phyloP scores from a whole-genome alignment of 139 green algal species.

The Volvox africanus region DNA sequence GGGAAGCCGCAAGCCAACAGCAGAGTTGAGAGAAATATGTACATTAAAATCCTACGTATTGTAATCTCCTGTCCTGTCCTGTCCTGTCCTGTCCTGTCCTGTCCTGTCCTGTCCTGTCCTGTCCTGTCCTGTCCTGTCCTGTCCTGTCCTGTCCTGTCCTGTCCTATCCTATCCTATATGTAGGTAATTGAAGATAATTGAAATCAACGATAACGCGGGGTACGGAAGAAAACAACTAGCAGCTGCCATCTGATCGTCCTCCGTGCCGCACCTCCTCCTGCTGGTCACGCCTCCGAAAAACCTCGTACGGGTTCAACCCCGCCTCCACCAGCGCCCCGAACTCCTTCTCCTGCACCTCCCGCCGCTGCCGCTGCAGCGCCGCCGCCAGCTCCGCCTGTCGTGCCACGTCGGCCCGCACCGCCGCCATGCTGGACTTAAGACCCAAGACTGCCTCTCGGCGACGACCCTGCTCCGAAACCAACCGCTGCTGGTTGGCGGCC shows the following conservation, averaged over 20 bases:
- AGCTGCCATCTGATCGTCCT: background rate
- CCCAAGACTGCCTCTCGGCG: constrained; percentile 55
- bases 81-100: too few relatives aligned
- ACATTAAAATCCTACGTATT: too few relatives aligned
- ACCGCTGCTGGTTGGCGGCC: constrained; percentile 10
- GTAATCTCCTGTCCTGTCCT: too few relatives aligned
- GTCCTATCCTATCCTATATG: too few relatives aligned
- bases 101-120: too few relatives aligned
- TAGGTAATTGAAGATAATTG: too few relatives aligned
- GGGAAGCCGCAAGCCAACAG: too few relatives aligned
- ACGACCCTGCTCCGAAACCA: constrained; percentile 43
- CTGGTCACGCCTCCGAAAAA: constrained; percentile 59
- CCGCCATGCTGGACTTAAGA: constrained; percentile 52
- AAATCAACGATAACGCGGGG: too few relatives aligned
- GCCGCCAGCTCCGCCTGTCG: constrained; percentile 21
- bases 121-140: too few relatives aligned
- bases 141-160: too few relatives aligned
- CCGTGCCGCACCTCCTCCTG: constrained; percentile 44
- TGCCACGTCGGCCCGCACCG: constrained; percentile 26
- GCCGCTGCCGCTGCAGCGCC: constrained; percentile 59
- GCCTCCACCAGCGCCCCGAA: constrained; percentile 62
- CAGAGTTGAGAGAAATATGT: too few relatives aligned
- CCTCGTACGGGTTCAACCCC: constrained; percentile 76
- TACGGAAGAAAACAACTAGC: too few relatives aligned
- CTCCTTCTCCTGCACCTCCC: constrained; percentile 58